Evolutionary conservation across 2,329 filamentous ascomycete genomes (phyloP), one percentile per base, ranked within the genome.

Genomic region (Cladophialophora psammophila): DNA sequence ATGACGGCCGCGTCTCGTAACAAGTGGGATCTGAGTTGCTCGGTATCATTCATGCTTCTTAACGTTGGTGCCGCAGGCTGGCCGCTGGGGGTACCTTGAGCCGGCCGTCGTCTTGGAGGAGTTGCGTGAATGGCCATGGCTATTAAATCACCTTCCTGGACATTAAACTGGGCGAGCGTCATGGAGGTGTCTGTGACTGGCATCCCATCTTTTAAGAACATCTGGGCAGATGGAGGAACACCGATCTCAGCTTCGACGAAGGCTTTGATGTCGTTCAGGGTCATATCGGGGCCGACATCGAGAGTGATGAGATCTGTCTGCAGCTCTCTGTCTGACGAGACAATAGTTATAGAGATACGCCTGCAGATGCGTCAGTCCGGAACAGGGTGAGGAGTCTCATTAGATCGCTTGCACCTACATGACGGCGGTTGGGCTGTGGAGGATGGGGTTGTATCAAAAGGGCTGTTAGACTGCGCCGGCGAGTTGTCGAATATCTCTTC

Each of bases 111-210:
- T 73, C 74, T 36, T 67, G 70, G 52, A 48, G 55, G 60, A n/a
- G 58, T 53, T 34, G 73, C 73, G 42, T 74, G 77, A 72, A 97
- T 90, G 76, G 96, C 91, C 72, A 98, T 86, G 35, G 91, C 93
- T 71, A 99, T 83, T 91, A 99, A 94, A 76, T 97, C 95, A 63
- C 93, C 93, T 80, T 98, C 92, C 57, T 84, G 87, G 74, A 99
- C 91, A 50, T 90, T 87, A 36, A 94, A 86, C 74, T 94, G 86
- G 72, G 93, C 88, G 76, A 99, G 86, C 2, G 93, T 97, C 78
- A 93, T 91, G 66, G 86, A 80, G 74, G 94, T 90, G 79, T 93
- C 90, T 72, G 83, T 86, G 63, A 99, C 88, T 50, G 94, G 87
- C 71, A 88, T 87, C 71, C 94, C 95, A 78, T 97, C 96, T 81